A percentile compares a stretch with the other conserved stretches of the same genome.
phyloP scores from a whole-genome alignment of 768 basidiomycete genomes.

The Termitomyces sp. region DNA sequence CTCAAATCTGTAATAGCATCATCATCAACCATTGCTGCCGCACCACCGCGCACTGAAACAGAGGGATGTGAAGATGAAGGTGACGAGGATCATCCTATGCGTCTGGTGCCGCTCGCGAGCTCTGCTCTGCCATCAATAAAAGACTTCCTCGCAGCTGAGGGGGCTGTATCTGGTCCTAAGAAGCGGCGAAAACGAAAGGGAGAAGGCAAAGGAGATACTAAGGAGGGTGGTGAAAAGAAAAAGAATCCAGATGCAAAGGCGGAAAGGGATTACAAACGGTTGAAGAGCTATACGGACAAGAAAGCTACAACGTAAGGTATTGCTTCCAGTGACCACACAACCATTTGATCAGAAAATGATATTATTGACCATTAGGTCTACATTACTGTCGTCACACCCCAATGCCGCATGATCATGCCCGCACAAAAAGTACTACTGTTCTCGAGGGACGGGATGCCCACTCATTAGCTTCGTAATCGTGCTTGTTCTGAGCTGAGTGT shows the following conservation, averaged over 20 bases:
- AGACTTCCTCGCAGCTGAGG: conserved; percentile 75
- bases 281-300: conserved; percentile 39
- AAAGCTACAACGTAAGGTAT: conserved; percentile 18
- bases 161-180: conserved; percentile 49
- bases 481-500: conserved; percentile 73
- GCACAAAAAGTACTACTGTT: conserved; percentile 4
- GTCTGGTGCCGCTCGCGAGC: conserved; percentile 72
- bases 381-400: background rate
- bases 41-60: conserved; percentile 19
- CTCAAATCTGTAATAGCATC: conserved; percentile 10
- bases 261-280: conserved; percentile 51
- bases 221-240: conserved; percentile 28
- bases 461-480: conserved; percentile 71
- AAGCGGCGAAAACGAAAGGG: conserved; percentile 62
- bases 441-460: conserved; percentile 43
- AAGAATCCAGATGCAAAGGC: conserved; percentile 38
- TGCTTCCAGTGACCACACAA: background rate
- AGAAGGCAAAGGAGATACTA: conserved; percentile 38
- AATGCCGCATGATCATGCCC: background rate
- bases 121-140: conserved; percentile 79
- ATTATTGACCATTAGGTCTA: background rate
- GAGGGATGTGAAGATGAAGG: conserved; percentile 36
- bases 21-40: background rate
- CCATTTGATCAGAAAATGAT: background rate
- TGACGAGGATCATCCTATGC: conserved; percentile 39